Evolutionary conservation across 2,329 filamentous ascomycete genomes (phyloP), one percentile per base, ranked within the genome.

Genomic region (Alternaria solani): DNA sequence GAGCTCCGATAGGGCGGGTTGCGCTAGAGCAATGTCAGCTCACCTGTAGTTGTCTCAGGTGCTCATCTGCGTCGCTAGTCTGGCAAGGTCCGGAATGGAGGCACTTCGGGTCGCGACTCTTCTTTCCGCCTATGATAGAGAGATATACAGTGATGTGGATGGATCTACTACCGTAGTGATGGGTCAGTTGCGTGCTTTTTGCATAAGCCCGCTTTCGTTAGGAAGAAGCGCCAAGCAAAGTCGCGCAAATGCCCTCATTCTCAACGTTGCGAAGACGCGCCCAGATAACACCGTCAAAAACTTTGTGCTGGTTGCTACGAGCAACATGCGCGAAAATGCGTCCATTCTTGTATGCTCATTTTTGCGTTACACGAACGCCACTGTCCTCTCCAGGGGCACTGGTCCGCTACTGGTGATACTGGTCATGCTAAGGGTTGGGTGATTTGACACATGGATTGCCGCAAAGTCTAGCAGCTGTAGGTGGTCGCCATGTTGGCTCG

Each of bases 241-340:
- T 41, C 52, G 49, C 55, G 49, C 55, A 47, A 58, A 58, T 54
- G 32, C 25, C 49, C 55, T 58, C 55, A 54, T 53, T 7, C 23
- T 2, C 20, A 38, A 23, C 2, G 6, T 36, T 16, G 32, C 25
- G 30, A 38, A 26, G 46, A 4, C 46, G 38, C 20, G 26, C 20
- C 14, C n/a, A 6, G 14, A 49, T 0, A 36, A 36, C 34, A 20
- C 46, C 20, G n/a, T 20, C 7, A 1, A 6, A 14, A 12, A 25
- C 5, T 38, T 20, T 23, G 46, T 2, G 16, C 3, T n/a, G 11
- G 36, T n/a, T 25, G 46, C 32, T 20, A 38, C 16, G 16, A 12
- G 7, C 18, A 25, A n/a, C 23, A 42, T 54, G 55, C 42, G 49
- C 34, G 3, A n/a, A 34, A 54, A 54, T 54, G 55, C 51, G 55